Conservation (phyloP, 306 rosid species). For the Biancaea sappan region DNA sequence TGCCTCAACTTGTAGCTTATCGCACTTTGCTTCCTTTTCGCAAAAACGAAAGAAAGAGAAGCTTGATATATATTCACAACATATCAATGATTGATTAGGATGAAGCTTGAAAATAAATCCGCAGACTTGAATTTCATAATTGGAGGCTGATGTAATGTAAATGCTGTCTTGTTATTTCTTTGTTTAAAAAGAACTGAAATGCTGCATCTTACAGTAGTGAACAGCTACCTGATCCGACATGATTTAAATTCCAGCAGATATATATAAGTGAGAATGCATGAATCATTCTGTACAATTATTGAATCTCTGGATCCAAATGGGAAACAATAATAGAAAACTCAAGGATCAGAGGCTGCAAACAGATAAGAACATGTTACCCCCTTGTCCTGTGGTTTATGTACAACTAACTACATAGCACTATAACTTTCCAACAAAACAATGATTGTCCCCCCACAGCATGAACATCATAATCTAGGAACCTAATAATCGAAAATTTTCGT, state of each 20-base stretch:
- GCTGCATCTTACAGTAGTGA: neutral
- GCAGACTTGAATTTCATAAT: neutral
- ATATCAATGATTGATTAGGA: neutral
- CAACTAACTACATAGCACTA: neutral
- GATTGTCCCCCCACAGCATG: neutral
- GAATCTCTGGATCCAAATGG: neutral
- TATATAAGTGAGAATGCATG: neutral
- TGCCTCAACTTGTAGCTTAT: neutral
- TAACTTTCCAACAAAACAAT: neutral
- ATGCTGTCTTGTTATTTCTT: too few relatives aligned
- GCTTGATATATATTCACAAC: neutral
- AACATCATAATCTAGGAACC: too few relatives aligned
- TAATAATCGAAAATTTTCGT: too few relatives aligned
- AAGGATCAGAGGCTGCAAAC: neutral
- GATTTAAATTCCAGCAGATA: neutral
- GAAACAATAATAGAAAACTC: neutral
- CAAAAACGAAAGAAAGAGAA: neutral
- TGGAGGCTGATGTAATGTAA: slow-evolving; percentile 23
- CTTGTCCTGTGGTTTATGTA: neutral
- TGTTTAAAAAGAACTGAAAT: too few relatives aligned
- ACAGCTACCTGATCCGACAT: neutral
- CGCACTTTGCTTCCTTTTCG: neutral
- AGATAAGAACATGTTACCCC: neutral
- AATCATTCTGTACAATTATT: neutral
- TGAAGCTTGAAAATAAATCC: neutral